Evolutionary conservation across 257 asterid species (phyloP).

Genomic region (Ocimum tenuiflorum): DNA sequence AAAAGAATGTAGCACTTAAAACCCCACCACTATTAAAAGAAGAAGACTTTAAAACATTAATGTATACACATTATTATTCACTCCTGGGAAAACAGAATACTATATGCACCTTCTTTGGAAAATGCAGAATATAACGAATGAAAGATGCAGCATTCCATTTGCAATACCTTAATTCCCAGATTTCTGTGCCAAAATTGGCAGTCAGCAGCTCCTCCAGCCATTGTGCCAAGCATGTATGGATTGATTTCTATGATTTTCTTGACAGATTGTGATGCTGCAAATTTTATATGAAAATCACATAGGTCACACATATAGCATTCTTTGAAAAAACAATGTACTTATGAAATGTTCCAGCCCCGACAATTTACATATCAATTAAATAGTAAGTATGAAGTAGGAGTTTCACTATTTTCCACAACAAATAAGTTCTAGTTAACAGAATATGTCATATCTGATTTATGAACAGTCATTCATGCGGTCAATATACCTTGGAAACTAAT

Average conservation of each 20-base stretch:
- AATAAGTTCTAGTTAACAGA: neutral
- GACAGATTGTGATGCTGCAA: conserved; percentile 79
- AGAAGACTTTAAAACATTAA: neutral
- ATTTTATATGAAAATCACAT: neutral
- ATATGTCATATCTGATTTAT: neutral
- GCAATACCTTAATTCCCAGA: conserved; percentile 38
- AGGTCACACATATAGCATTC: neutral
- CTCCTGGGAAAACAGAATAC: neutral
- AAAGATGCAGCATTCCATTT: neutral
- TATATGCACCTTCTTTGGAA: neutral
- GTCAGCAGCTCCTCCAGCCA: conserved; percentile 94
- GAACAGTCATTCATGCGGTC: neutral
- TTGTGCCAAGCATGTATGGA: conserved; percentile 90
- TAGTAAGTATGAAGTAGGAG: neutral
- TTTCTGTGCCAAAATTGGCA: conserved; percentile 14
- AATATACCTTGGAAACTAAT: neutral
- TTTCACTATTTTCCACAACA: neutral
- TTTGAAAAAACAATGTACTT: neutral
- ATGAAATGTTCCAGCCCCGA: neutral
- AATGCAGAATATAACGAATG: neutral
- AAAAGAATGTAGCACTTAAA: too few relatives aligned
- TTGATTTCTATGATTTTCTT: conserved; percentile 86
- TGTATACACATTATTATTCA: neutral
- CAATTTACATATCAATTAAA: neutral
- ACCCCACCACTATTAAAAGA: neutral